Evolutionary conservation across 2,329 filamentous ascomycete species (phyloP).

Genomic region (Fusarium veterinarium): DNA sequence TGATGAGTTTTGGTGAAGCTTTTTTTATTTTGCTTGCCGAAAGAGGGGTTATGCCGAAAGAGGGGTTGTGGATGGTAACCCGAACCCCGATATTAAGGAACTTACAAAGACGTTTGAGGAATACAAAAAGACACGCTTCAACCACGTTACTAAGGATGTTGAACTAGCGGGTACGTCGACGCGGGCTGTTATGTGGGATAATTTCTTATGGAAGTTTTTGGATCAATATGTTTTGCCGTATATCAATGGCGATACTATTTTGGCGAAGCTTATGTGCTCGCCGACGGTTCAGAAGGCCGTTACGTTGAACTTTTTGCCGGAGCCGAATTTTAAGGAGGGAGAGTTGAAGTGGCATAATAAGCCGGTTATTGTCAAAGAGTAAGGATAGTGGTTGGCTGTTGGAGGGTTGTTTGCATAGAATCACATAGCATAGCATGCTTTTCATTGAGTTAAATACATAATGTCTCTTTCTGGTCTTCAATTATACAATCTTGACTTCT

Average conservation of each 20-base stretch:
- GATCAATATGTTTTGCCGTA: constrained; percentile 29
- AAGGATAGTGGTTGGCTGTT: rapidly evolving
- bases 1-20: too few species aligned
- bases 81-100: background rate
- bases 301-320: constrained; percentile 25
- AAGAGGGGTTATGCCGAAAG: too few species aligned
- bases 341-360: constrained; percentile 27
- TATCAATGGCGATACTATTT: constrained; percentile 23
- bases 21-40: too few species aligned
- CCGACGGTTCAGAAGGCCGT: constrained; percentile 24
- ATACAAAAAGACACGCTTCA: background rate
- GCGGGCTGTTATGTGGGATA: constrained; percentile 28
- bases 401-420: background rate
- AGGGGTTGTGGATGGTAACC: too few species aligned
- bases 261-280: constrained; percentile 30
- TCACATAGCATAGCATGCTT: background rate
- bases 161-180: constrained; percentile 22
- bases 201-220: constrained; percentile 13
- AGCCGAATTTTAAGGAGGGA: constrained; percentile 19
- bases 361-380: background rate
- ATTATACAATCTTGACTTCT: rapidly evolving
- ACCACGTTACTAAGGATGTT: constrained; percentile 8
- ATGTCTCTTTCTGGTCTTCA: rapidly evolving
- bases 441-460: background rate
- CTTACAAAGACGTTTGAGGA: constrained; percentile 8